Base-by-base conservation (phyloP, 345 rosid genomes). In the Hypericum perforatum region DNA sequence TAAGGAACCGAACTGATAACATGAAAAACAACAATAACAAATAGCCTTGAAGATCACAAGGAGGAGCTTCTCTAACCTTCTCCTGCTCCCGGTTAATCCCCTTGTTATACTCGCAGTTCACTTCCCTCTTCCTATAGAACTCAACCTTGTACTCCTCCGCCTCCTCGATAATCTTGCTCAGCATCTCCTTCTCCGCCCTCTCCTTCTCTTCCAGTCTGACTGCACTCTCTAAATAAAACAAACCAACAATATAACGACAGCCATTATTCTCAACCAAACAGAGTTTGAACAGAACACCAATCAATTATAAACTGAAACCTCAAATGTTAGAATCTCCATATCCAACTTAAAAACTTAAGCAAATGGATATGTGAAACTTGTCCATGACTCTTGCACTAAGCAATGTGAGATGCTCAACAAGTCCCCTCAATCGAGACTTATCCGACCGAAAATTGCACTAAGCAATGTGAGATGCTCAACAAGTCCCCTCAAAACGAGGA, bases 131-230 rank as follows among this genome's bases (percentile, higher is more conserved):
- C 70, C 52, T 71, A 45, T 78, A 69, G 55, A 82, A 85, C 63
- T 76, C 94, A 39, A 65, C 72, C 54, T 77, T 89, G 68, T 52
- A 89, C 9, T 74, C 85, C 38, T 73, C 67, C 3, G 94, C 89
- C 64, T 82, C 91, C 42, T 80, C 79, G 8, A 80, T 57, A 45
- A 85, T 81, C 58, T 74, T 77, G 49, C 53, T 76, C 74, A 75
- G n/a, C 62, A 66, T 8, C 64, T 76, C 91, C 45, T 74, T 88
- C 60, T 84, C 95, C 56, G 22, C 78, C 82, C 73, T 81, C 79
- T 85, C n/a, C n/a, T 85, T 85, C 74, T 82, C 89, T 71, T 80
- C 96, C 71, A 82, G 60, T 11, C 54, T 73, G 42, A 77, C 62
- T 0, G 80, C 89, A 61, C 55, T 77, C 68, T 61, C 96, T 88